Base-by-base conservation (phyloP, 164 flowering plant species). In the Aristolochia contorta region DNA sequence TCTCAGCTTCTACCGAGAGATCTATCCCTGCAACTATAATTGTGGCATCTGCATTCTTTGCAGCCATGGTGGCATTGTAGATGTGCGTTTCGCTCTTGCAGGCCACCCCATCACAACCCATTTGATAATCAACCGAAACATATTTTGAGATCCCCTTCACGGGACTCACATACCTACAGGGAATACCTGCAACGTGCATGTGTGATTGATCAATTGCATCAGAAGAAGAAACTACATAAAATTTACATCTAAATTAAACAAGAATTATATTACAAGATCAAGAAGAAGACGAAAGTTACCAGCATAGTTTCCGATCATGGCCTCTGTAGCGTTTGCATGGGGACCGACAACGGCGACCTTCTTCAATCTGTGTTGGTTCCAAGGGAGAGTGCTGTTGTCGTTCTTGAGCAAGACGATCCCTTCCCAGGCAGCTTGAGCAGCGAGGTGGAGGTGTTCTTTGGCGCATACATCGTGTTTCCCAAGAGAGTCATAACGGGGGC, bases 21-120 rank as follows among this genome's bases (percentile, higher is more conserved):
- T 83, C 87, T 2, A 85, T 66, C 2, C 96, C 94, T 78, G 80
- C 78, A 16, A 83, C 78, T 12, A 89, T 20, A 0, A 85, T 75
- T 0, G 91, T 80, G 0, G 86, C 91, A 71, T 89, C 96, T 0
- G 89, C 84, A 7, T 72, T 70, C 10, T 75, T 62, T 1, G 96
- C 83, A 0, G 84, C 89, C 0, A 62, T 64, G 62, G 79, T 80
- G 0, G 96, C 93, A 0, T 68, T 71, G 6, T 70, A 78, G 41
- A 89, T 74, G 18, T 16, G 63, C n/a, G 52, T 67, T 61, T 68
- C 72, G 1, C 50, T 57, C 3, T 6, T 45, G 73, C 94, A 89
- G 6, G 72, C 70, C 0, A 85, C 86, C 37, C 47, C 59, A 12
- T n/a, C 5, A 57, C 94, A 63, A 12, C 60, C 62, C 51, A 21